Base-by-base conservation (phyloP, 2,329 filamentous ascomycete genomes). In the Aspergillus sp. region DNA sequence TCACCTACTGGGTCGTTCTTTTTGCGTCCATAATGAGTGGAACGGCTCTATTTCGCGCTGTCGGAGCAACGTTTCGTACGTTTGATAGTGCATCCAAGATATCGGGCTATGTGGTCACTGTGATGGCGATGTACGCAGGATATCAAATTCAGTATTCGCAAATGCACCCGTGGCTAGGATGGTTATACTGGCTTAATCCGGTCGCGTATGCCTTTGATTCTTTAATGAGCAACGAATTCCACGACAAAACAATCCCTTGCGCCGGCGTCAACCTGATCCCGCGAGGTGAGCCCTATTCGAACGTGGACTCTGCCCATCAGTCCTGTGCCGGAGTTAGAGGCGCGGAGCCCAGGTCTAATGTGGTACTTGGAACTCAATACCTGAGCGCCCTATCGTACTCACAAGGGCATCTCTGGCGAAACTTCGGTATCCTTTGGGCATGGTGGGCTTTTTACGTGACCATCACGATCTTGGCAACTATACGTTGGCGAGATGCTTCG, bases 401-500 rank as follows among this genome's bases (percentile, higher is more conserved):
- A 20, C 75, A 82, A 52, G 66, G 67, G 0, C 80, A 86, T 49
- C 60, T 87, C 1, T 87, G 85, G 85, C 75, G 84, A 9, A 87
- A 87, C 67, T 82, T 87, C 58, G 85, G 84, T 7, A 86, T 87
- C 54, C 67, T 88, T 47, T 87, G 85, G 80, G 85, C 81, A 0
- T 89, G 81, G 80, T 89, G 86, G 85, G 80, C 72, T 9, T 70
- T 89, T 0, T 89, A 83, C 59, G 83, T 85, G 16, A 79, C 59
- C 3, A 67, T 88, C 5, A 90, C 87, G 0, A 81, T 90, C 52
- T 70, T 82, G 54, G 79, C 79, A 26, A 90, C 87, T 0, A 75
- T 75, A 0, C 75, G 77, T 16, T 90, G 87, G 88, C 79, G 81
- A 24, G 73, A 81, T 2, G 70, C 80, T 0, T 80, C 80, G 0